Percentiles rank a stretch among this genome's conserved stretches.
Conservation (phyloP, 345 rosid genomes). For the Eucalyptus cladocalyx region DNA sequence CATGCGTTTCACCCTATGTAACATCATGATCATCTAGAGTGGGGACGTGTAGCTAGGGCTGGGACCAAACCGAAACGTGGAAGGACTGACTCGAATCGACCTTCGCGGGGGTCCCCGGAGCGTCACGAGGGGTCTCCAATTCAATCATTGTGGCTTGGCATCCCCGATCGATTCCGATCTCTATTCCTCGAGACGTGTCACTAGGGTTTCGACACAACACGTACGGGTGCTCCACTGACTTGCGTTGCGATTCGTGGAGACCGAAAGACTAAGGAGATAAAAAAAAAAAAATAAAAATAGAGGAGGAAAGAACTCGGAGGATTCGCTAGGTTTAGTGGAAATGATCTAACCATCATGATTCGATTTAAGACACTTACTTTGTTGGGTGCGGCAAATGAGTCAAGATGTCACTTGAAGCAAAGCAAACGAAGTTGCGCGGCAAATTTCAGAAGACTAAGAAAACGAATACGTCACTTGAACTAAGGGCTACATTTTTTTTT, state of each 20-base stretch:
- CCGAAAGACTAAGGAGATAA: background rate
- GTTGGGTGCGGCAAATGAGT: background rate
- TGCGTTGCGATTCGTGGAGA: background rate
- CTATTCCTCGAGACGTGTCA: background rate
- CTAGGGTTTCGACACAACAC: background rate
- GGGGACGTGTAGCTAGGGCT: background rate
- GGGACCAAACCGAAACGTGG: background rate
- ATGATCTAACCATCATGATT: background rate
- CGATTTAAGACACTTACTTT: background rate
- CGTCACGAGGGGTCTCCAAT: background rate
- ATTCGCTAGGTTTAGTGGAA: background rate
- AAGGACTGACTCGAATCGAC: background rate
- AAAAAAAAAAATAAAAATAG: background rate
- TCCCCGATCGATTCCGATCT: background rate
- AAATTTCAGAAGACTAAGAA: background rate
- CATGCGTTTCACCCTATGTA: background rate
- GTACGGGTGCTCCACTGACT: background rate
- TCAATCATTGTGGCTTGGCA: background rate
- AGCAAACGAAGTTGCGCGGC: background rate
- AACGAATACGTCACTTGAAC: background rate
- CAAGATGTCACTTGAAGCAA: background rate
- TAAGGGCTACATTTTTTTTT: no score
- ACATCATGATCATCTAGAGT: background rate
- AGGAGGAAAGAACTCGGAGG: background rate
- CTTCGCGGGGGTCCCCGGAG: background rate